These are phyloP conservation scores for Stephania cephalantha DNA, from an alignment of 164 flowering plant genomes.

Conservation along the genomic window DNA sequence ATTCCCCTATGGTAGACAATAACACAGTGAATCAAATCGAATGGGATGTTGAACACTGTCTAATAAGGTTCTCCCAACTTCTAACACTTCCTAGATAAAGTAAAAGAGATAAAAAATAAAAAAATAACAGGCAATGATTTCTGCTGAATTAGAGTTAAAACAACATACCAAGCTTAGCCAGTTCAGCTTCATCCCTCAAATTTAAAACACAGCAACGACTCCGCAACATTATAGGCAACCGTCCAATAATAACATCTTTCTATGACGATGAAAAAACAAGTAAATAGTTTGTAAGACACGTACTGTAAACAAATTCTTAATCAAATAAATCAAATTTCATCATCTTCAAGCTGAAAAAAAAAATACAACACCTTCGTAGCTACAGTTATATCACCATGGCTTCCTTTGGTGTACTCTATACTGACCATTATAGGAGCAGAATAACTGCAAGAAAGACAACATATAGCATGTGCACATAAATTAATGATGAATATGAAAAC, in stretches of 20 bases:
- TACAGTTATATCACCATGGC: conserved; percentile 14
- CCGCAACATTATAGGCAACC: conserved; percentile 89
- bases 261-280: conserved; percentile 19
- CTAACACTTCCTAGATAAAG: too few species aligned
- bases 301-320: too few species aligned
- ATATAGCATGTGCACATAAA: background rate
- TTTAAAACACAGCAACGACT: conserved; percentile 63
- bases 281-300: background rate
- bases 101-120: background rate
- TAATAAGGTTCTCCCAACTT: too few species aligned
- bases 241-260: conserved; percentile 57
- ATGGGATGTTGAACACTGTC: too few species aligned
- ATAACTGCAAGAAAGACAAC: conserved; percentile 34
- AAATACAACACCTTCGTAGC: conserved; percentile 31
- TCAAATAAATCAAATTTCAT: too few species aligned
- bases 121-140: background rate
- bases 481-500: background rate
- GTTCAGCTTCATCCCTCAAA: conserved; percentile 82
- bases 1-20: conserved; percentile 56
- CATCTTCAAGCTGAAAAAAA: background rate
- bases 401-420: conserved; percentile 43
- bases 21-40: background rate
- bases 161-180: conserved; percentile 63
- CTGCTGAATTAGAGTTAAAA: background rate
- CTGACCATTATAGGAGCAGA: conserved; percentile 68